These are phyloP conservation scores for Paecilomyces formosus DNA, from an alignment of 2,329 filamentous ascomycete species.

Conservation along the genomic window DNA sequence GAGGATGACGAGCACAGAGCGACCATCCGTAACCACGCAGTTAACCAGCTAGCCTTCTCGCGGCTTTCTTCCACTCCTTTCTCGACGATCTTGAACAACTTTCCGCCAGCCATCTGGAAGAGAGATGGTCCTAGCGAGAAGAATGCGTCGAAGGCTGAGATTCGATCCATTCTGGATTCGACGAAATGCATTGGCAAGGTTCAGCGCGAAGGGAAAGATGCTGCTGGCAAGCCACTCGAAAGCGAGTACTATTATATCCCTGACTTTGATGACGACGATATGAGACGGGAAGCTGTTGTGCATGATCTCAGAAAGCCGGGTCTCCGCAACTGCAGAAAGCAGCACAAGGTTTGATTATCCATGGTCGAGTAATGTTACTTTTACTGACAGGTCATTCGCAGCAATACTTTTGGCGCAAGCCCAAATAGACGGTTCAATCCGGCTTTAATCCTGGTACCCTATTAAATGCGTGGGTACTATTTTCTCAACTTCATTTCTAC, in stretches of 20 bases:
- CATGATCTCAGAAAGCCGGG: conserved; percentile 83
- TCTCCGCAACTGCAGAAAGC: conserved; percentile 81
- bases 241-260: conserved; percentile 97
- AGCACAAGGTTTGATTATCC: conserved; percentile 73
- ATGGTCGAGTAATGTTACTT: conserved; percentile 1
- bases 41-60: conserved; percentile 94
- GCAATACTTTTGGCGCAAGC: conserved; percentile 68
- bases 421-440: conserved; percentile 35
- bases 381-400: conserved; percentile 20
- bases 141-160: conserved; percentile 51
- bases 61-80: conserved; percentile 85
- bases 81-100: conserved; percentile 78
- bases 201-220: conserved; percentile 84
- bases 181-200: conserved; percentile 83
- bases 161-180: conserved; percentile 65
- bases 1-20: conserved; percentile 5
- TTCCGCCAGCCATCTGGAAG: conserved; percentile 58
- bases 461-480: background rate
- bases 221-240: conserved; percentile 85
- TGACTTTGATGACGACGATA: conserved; percentile 72
- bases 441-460: background rate
- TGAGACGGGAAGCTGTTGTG: conserved; percentile 73
- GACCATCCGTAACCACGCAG: conserved; percentile 65
- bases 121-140: conserved; percentile 39
- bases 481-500: background rate